Percentiles rank a stretch among this genome's conserved stretches.
Conservation (phyloP, 306 rosid species). For the Trifolium repens region DNA sequence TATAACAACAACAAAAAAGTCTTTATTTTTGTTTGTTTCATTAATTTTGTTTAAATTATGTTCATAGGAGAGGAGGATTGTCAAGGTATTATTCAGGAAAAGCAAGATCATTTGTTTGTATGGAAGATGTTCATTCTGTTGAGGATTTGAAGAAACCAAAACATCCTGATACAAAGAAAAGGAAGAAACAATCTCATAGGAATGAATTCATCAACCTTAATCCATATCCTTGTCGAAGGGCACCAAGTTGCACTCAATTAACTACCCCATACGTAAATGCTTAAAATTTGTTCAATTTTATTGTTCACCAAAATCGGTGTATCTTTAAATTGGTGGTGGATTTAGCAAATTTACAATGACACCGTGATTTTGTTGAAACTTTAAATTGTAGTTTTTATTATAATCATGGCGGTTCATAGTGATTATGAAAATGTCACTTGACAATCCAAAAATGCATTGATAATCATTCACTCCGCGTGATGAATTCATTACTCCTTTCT, state of each 20-base stretch:
- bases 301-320: neutral
- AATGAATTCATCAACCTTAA: constrained; percentile 44
- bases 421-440: neutral
- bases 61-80: constrained; percentile 56
- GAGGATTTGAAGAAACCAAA: constrained; percentile 81
- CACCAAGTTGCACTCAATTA: constrained; percentile 57
- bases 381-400: neutral
- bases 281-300: constrained; percentile 12
- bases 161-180: constrained; percentile 61
- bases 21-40: neutral
- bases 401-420: neutral
- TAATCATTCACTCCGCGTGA: neutral
- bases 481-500: neutral
- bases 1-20: neutral
- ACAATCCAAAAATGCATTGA: neutral
- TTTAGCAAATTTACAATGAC: neutral
- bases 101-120: constrained; percentile 82
- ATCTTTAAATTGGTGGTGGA: neutral
- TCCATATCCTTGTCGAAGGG: constrained; percentile 59
- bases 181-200: constrained; percentile 63
- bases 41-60: neutral
- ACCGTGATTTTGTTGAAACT: neutral
- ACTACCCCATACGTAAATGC: constrained; percentile 58
- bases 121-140: constrained; percentile 63
- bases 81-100: constrained; percentile 86